Conservation (phyloP, 1,139 yeast genomes). For the Tardiomyces depauwii region DNA sequence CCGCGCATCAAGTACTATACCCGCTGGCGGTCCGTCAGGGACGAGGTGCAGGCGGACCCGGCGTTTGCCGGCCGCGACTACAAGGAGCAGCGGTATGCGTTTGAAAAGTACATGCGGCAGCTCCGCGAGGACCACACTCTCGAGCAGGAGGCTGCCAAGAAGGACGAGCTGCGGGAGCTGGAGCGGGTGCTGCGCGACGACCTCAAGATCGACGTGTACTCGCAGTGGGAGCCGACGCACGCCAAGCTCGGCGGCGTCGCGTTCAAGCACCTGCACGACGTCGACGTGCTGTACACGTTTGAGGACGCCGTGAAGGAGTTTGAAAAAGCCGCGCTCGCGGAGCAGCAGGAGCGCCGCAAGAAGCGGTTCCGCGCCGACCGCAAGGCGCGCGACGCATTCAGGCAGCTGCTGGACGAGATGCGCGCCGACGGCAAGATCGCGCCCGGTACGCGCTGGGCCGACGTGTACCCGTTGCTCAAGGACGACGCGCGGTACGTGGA, state of each 20-base stretch:
- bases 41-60: conserved; percentile 49
- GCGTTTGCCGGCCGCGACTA: conserved; percentile 33
- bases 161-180: conserved; percentile 13
- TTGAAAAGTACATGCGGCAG: conserved; percentile 37
- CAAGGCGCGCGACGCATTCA: conserved; percentile 51
- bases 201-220: conserved; percentile 24
- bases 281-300: conserved; percentile 51
- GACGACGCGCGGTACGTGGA: conserved; percentile 49
- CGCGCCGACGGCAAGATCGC: conserved; percentile 32
- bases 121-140: conserved; percentile 33
- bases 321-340: conserved; percentile 28
- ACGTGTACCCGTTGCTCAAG: conserved; percentile 41
- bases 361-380: conserved; percentile 34
- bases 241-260: conserved; percentile 50
- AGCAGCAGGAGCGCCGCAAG: conserved; percentile 20
- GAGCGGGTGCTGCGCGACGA: conserved; percentile 14
- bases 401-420: conserved; percentile 32
- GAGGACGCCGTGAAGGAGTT: conserved; percentile 37
- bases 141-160: conserved; percentile 10
- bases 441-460: conserved; percentile 51
- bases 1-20: conserved; percentile 43
- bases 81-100: conserved; percentile 26
- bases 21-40: conserved; percentile 52
- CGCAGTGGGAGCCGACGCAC: conserved; percentile 38
- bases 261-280: conserved; percentile 38